phyloP scores from a whole-genome alignment of 2,329 filamentous ascomycete species.

The Colletotrichum tabaci region DNA sequence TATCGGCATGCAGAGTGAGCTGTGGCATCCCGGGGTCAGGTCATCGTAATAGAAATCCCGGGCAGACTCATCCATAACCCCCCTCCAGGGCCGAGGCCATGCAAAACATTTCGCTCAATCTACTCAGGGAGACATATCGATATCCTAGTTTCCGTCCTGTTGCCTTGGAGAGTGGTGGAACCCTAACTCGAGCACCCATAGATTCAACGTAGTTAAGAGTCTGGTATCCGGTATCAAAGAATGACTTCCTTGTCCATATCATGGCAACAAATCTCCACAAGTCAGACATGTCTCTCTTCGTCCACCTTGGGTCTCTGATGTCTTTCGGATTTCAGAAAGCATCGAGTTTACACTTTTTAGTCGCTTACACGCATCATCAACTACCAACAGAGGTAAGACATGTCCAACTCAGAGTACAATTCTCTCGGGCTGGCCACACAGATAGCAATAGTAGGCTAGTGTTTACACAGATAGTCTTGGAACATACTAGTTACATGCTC shows the following conservation, averaged over 20 bases:
- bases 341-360: conserved; percentile 50
- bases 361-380: conserved; percentile 51
- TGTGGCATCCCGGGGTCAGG: no score
- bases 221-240: no score
- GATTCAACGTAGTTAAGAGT: no score
- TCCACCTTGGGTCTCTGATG: conserved; percentile 23
- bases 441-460: conserved; percentile 65
- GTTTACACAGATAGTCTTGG: conserved; percentile 61
- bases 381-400: conserved; percentile 62
- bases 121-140: not conserved
- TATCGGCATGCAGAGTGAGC: no score
- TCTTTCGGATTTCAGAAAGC: conserved; percentile 44
- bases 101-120: no score
- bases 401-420: conserved; percentile 66
- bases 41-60: not conserved
- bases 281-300: conserved; percentile 20
- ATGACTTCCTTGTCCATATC: conserved; percentile 19
- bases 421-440: conserved; percentile 63
- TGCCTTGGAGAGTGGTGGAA: not conserved
- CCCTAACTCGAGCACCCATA: conserved; percentile 11
- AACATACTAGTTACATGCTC: conserved; percentile 51
- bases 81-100: no score
- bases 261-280: conserved; percentile 28
- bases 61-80: not conserved
- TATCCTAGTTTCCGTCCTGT: not conserved